phyloP scores from a whole-genome alignment of 1,284 basidiomycete species.

The Pseudozyma tsukubaensis region DNA sequence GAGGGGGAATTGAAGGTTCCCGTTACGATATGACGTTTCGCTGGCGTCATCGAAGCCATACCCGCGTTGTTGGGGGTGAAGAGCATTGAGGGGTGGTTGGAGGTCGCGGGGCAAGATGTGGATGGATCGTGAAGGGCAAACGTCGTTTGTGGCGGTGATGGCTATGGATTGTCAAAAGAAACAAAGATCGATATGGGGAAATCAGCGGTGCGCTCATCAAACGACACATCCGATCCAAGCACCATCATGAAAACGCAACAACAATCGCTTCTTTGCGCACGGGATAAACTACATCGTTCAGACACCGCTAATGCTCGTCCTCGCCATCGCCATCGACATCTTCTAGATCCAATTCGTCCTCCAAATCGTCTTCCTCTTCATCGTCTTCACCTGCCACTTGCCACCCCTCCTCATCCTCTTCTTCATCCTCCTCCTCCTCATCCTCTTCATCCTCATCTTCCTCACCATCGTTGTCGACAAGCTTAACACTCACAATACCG shows the following conservation, averaged over 20 bases:
- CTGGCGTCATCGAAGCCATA: conserved; percentile 33
- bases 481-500: conserved; percentile 59
- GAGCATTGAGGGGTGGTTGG: not conserved
- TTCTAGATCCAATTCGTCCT: conserved; percentile 23
- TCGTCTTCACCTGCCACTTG: conserved; percentile 14
- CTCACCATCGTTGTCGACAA: conserved; percentile 22
- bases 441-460: conserved; percentile 24
- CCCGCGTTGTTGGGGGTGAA: not conserved
- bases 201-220: not conserved
- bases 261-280: no score
- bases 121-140: conserved; percentile 15
- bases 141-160: not conserved
- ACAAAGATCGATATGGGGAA: not conserved
- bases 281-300: conserved; percentile 1
- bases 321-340: conserved; percentile 20
- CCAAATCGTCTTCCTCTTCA: conserved; percentile 26
- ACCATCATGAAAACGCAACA: no score
- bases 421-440: conserved; percentile 26
- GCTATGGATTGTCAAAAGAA: conserved; percentile 1
- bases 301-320: conserved; percentile 12
- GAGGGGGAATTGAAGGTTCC: conserved; percentile 61
- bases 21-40: conserved; percentile 48
- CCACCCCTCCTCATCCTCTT: conserved; percentile 25
- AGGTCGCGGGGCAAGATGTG: conserved; percentile 6
- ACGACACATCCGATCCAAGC: no score